Conservation (phyloP, 2,329 filamentous ascomycete genomes). For the Helotiales sp. region DNA sequence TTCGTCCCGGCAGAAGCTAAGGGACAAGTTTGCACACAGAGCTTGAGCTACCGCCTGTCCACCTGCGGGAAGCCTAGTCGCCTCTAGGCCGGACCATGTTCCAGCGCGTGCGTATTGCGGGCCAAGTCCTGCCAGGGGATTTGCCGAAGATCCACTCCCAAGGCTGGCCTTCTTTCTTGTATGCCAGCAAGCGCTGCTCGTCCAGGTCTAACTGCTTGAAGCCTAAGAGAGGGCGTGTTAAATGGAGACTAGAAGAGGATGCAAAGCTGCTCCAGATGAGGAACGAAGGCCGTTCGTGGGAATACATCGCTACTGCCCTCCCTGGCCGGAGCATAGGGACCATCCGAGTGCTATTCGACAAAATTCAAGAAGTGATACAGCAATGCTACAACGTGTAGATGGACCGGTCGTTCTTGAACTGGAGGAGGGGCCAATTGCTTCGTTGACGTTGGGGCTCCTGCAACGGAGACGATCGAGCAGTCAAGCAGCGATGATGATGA, state of each 20-base stretch:
- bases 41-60: slow-evolving; percentile 4
- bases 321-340: slow-evolving; percentile 4
- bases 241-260: slow-evolving; percentile 1
- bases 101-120: slow-evolving; percentile 20
- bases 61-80: slow-evolving; percentile 6
- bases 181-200: no score
- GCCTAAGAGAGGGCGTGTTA: slow-evolving; percentile 4
- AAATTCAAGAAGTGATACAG: slow-evolving; percentile 14
- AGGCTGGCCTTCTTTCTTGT: no score
- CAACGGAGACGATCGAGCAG: slow-evolving; percentile 14
- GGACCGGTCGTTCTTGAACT: slow-evolving; percentile 10
- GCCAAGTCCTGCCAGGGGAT: slow-evolving; percentile 17
- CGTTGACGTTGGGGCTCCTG: slow-evolving; percentile 17
- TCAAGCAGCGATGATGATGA: slow-evolving; percentile 15
- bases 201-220: no score
- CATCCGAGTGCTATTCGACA: slow-evolving; percentile 14
- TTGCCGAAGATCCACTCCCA: slow-evolving; percentile 16
- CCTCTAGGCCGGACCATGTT: slow-evolving; percentile 9
- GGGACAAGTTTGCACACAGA: no score
- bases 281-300: slow-evolving; percentile 1
- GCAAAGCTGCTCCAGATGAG: not conserved
- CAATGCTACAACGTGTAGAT: not conserved
- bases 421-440: slow-evolving; percentile 13
- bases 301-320: slow-evolving; percentile 11
- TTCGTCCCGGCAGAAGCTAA: no score